Evolutionary conservation across 116 monocot genomes (phyloP), one percentile per base, ranked within the genome.

Genomic region (Zostera marina): DNA sequence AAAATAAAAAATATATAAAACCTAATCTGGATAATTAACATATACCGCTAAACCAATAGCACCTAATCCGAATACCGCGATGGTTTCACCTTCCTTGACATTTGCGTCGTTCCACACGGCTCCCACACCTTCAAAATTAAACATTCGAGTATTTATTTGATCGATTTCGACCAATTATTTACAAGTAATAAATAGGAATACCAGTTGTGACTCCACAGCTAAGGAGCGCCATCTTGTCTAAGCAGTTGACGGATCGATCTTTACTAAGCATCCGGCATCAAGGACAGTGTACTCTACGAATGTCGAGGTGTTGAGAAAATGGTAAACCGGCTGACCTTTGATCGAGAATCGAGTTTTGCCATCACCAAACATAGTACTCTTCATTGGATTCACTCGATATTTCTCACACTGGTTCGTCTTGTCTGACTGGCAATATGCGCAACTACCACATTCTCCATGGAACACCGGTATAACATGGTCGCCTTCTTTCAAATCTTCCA

Each of bases 241-340:
- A 0, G 91, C 74, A 0, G 91, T 79, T 0, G 17, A 57, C 5
- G 68, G 51, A 53, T 81, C 45, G 65, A 91, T 53, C 66, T 69
- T 81, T 10, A 81, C 86, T 8, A 74, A 77, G 48, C 99, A 91
- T 11, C 76, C 99, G 5, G 87, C 71, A 56, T 99, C 91, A 8
- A 99, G 19, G 17, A 99, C 98, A 13, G 91, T 99, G 72, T 91
- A 91, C 75, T 99, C 83, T 0, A 79, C n/a, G 53, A 99, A 99
- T 43, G 90, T 91, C 5, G 99, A 99, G 14, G 90, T 86, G 79
- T 75, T 81, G 44, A 99, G 73, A 59, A 99, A 99, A 58, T 99
- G 99, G 73, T 81, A 64, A 3, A 99, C 61, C 9, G 89, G 89
- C 17, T 23, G 48, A 1, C 57, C 54, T 9, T 21, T 58, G 47